Evolutionary conservation across 2,329 filamentous ascomycete species (phyloP), one percentile per base, ranked within the genome.

Genomic region (Westerdykella aurantiaca): DNA sequence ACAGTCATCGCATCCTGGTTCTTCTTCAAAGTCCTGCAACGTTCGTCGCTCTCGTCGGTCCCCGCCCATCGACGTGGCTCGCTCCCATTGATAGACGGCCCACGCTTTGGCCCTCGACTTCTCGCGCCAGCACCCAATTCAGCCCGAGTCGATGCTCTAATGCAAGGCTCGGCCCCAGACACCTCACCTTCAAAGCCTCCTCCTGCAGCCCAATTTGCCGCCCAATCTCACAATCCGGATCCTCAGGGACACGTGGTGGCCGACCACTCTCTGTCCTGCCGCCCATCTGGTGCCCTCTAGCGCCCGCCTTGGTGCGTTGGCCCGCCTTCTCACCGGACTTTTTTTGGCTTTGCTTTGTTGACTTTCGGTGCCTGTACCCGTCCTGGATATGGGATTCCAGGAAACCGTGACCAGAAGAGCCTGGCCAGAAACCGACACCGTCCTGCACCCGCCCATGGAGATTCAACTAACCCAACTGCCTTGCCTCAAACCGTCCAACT

Each of bases 121-220:
- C 39, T 38, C 44, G 45, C 42, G 44, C 37, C 31, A 34, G 25
- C 34, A 25, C 47, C 40, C 50, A 42, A 33, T 34, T 23, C 42
- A 43, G 48, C 48, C 50, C 50, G 50, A 52, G 29, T 34, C 40
- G 31, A 44, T 45, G 47, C 48, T 43, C 14, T 12, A 9, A 33
- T 10, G 12, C 38, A 18, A 3, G 16, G 22, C 34, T 21, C 29
- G 34, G 38, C 13, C 21, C 35, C 42, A 33, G 37, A 38, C 38
- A 47, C 25, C 25, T 29, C 50, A 56, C 51, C 46, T 51, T 51
- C 51, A 41, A 42, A 25, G 12, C 38, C 21, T 39, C 41, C 33
- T 40, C 25, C 44, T 56, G 51, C 53, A 55, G 53, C 53, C 53
- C 52, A 52, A 55, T 45, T 39, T 51, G 46, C 39, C 44, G 40